Conservation (phyloP, 2,329 filamentous ascomycete species). For the Phaeophleospora eucalypticola region DNA sequence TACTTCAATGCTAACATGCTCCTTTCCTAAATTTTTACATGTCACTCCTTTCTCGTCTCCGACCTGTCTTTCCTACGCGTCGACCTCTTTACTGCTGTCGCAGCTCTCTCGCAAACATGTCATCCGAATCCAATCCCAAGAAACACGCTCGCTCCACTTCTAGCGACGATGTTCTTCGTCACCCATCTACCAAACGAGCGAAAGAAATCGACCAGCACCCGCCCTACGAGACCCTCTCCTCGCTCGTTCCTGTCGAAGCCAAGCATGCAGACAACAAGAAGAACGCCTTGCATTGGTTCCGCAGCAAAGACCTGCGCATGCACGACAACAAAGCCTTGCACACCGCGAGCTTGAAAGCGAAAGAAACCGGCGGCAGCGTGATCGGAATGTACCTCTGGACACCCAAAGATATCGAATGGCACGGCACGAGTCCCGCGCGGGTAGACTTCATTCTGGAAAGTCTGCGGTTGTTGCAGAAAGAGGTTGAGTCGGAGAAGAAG, state of each 20-base stretch:
- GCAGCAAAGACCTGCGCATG: constrained; percentile 48
- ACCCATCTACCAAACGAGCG: constrained; percentile 47
- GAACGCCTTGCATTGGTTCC: constrained; percentile 48
- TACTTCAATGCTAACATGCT: not conserved
- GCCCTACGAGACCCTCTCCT: constrained; percentile 42
- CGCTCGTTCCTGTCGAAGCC: constrained; percentile 32
- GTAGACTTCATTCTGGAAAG: constrained; percentile 48
- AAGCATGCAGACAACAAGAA: constrained; percentile 36
- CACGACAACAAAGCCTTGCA: constrained; percentile 49
- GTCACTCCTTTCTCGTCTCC: not conserved
- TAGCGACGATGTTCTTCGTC: constrained; percentile 30
- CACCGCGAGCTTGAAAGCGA: constrained; percentile 44
- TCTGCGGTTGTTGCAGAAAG: constrained; percentile 42
- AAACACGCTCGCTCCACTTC: constrained; percentile 22
- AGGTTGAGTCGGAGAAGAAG: constrained; percentile 42
- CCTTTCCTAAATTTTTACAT: too few species aligned
- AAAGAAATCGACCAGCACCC: constrained; percentile 47
- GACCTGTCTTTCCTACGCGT: not conserved
- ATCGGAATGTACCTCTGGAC: constrained; percentile 47
- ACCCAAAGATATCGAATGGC: constrained; percentile 48
- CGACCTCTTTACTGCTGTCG: not conserved
- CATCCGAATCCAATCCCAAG: constrained; percentile 13
- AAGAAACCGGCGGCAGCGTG: constrained; percentile 40
- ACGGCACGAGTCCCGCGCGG: constrained; percentile 47
- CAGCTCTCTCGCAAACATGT: not conserved